These are phyloP conservation scores for Aschersonia sp. DNA, from an alignment of 2,329 filamentous ascomycete genomes.

Conservation along the genomic window DNA sequence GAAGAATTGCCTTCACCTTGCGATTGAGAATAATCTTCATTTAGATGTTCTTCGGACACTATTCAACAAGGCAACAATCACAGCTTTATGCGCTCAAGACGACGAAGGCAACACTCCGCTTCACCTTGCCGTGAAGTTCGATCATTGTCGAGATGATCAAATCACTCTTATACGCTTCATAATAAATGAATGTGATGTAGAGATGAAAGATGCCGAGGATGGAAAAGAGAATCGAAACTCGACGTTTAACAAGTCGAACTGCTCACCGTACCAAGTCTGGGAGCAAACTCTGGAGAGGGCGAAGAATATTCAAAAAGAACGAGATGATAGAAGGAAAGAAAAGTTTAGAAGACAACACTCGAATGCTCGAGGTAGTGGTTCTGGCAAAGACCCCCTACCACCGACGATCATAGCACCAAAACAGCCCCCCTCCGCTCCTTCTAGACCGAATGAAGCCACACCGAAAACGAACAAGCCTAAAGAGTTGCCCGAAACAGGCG, in stretches of 20 bases:
- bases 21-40: neutral
- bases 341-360: neutral
- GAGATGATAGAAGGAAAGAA: neutral
- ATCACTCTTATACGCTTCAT: constrained; percentile 7
- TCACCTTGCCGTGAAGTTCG: constrained; percentile 10
- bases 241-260: neutral
- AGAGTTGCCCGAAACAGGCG: neutral
- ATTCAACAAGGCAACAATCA: neutral
- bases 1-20: neutral
- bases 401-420: neutral
- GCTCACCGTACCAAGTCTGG: neutral
- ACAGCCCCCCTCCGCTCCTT: neutral
- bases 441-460: neutral
- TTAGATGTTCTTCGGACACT: neutral
- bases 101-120: constrained; percentile 8
- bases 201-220: constrained; percentile 1
- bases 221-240: neutral
- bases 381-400: neutral
- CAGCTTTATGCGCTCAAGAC: neutral
- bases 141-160: constrained; percentile 9
- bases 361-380: neutral
- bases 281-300: neutral
- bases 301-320: neutral
- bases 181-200: constrained; percentile 7
- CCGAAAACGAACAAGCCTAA: neutral